phyloP scores from a whole-genome alignment of 208 protist species.

The Strigomonas culicis region DNA sequence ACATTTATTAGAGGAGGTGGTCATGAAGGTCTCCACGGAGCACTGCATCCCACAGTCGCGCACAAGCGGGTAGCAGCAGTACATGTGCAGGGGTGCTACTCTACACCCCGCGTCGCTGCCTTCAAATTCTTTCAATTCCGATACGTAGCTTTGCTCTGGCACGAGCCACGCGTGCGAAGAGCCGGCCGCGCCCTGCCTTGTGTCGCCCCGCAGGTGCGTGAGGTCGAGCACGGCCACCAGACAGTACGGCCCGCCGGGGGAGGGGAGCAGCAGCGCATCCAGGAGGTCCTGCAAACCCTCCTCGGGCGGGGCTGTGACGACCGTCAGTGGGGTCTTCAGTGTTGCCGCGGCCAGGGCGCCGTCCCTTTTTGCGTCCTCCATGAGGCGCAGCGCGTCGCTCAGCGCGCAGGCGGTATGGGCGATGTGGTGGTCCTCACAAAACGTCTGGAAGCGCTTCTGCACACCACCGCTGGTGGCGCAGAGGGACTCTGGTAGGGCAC shows the following conservation, averaged over 20 bases:
- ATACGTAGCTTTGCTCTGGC: constrained; percentile 26
- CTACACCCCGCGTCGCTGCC: not conserved
- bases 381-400: no score
- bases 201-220: not conserved
- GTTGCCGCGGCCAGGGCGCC: no score
- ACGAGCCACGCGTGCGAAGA: not conserved
- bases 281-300: no score
- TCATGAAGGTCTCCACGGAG: not conserved
- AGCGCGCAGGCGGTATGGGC: no score
- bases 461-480: not conserved
- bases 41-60: constrained; percentile 19
- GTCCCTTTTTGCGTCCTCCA: no score
- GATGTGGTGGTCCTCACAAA: no score
- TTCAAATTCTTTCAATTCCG: constrained; percentile 12
- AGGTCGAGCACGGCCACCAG: constrained; percentile 19
- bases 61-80: constrained; percentile 26
- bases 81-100: constrained; percentile 23
- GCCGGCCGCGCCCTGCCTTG: no score
- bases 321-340: no score
- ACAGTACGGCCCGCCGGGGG: constrained; percentile 10
- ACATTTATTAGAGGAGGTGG: constrained; percentile 12
- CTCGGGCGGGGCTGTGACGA: no score
- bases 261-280: constrained; percentile 1
- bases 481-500: constrained; percentile 14
- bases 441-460: no score